Evolutionary conservation across 2,329 filamentous ascomycete species (phyloP), one percentile per base, ranked within the genome.

Genomic region (Colletotrichum sp.): DNA sequence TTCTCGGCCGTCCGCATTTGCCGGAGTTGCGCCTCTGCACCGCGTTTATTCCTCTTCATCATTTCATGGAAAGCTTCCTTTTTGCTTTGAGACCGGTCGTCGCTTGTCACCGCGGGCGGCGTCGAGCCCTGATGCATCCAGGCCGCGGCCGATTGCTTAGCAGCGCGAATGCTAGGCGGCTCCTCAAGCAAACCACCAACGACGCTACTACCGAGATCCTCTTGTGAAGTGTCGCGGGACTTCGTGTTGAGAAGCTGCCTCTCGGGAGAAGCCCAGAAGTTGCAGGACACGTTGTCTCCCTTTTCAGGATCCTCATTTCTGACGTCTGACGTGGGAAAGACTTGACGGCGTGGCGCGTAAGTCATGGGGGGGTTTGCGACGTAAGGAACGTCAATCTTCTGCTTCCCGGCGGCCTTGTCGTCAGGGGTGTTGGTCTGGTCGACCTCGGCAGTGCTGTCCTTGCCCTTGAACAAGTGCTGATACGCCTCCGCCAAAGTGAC

Each of bases 1-100:
- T 44, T 44, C 16, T 0, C 16, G 16, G 36, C 36, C 16, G 8
- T 18, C 16, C 1, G 36, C 16, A 0, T 0, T 44, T 44, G 36
- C 16, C 10, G 16, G 8, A 44, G 36, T 2, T 2, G 36, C 36
- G 8, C 16, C 1, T 18, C 16, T 10, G 10, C 8, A 9, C 16
- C 2, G 16, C 16, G 2, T 44, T 44, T 44, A 44, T 0, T 44
- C 36, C 16, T 44, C 16, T 8, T 18, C 36, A n/a, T 44, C 16
- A 18, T 44, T n/a, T 22, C 39, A 48, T n/a, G 9, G 39, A n/a
- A 48, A 48, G 39, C 39, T 48, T 48, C 39, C 5, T 3, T 12
- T 48, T 1, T n/a, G 5, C 18, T 2, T 22, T 7, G 39, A 12
- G 44, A 13, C 10, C 10, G 3, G n/a, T 6, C 12, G 44, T 52